Evolutionary conservation across 495 filamentous ascomycete genomes (phyloP).

Genomic region (Evansstolkia leycettana): DNA sequence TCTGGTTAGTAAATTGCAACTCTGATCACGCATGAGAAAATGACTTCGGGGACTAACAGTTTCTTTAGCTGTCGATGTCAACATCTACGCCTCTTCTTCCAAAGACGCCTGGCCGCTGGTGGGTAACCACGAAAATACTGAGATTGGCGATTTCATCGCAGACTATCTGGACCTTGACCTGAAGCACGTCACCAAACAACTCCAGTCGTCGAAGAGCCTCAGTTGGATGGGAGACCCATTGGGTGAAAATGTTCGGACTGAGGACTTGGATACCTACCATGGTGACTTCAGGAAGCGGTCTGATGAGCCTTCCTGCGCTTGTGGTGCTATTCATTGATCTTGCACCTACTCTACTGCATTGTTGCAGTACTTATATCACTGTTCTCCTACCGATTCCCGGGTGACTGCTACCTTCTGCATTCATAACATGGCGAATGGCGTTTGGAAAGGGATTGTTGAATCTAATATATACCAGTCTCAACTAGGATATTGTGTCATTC

Average conservation of each 20-base stretch:
- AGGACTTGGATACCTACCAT: slow-evolving; percentile 35
- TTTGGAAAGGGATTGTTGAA: no score
- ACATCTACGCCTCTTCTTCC: slow-evolving; percentile 63
- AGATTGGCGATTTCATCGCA: slow-evolving; percentile 70
- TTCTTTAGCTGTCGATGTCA: slow-evolving; percentile 61
- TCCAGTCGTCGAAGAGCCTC: slow-evolving; percentile 32
- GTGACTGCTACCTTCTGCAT: no score
- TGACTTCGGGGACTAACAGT: slow-evolving; percentile 8
- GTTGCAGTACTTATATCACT: neutral
- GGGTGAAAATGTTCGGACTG: slow-evolving; percentile 20
- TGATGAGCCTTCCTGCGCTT: slow-evolving; percentile 17
- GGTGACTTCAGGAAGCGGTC: slow-evolving; percentile 27
- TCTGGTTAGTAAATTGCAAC: slow-evolving; percentile 33
- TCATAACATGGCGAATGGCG: no score
- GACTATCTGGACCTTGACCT: slow-evolving; percentile 74
- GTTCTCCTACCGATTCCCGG: neutral
- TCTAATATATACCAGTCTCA: no score
- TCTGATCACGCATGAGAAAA: neutral
- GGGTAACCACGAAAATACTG: slow-evolving; percentile 92
- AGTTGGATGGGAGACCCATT: slow-evolving; percentile 34
- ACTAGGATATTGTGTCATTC: no score
- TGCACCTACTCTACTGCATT: no score
- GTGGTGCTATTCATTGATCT: slow-evolving; percentile 21
- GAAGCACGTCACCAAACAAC: slow-evolving; percentile 57
- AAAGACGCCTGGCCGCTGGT: slow-evolving; percentile 38